A percentile compares a stretch with the other conserved stretches of the same genome.
These are phyloP conservation scores for California macrophylla DNA, from an alignment of 441 rosid genomes.

Conservation along the genomic window DNA sequence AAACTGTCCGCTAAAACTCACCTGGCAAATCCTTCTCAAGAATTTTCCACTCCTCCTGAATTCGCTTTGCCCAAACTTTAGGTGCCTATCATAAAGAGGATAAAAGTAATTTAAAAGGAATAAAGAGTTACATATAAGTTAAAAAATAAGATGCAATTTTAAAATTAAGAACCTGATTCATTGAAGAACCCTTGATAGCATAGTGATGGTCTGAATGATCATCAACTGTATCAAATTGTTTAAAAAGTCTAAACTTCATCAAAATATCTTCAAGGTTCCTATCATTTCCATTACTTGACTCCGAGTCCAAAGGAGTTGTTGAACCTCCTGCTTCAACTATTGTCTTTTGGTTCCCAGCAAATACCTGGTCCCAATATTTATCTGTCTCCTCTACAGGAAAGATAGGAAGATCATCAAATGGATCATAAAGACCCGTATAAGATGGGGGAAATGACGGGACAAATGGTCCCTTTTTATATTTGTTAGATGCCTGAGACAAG, in stretches of 20 bases:
- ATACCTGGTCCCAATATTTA: constrained; percentile 10
- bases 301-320: not conserved
- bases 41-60: constrained; percentile 82
- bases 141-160: not conserved
- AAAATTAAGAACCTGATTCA: constrained; percentile 40
- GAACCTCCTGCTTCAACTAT: not conserved
- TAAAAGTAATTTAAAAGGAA: not conserved
- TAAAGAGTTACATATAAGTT: not conserved
- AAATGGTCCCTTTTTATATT: not conserved
- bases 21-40: constrained; percentile 90
- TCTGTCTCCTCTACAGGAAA: not conserved
- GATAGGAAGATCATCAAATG: constrained; percentile 16
- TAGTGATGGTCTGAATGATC: constrained; percentile 62
- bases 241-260: constrained; percentile 45
- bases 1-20: constrained; percentile 14
- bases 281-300: constrained; percentile 21
- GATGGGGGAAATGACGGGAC: not conserved
- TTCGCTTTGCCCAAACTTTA: constrained; percentile 59
- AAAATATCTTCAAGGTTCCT: constrained; percentile 36
- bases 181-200: constrained; percentile 25
- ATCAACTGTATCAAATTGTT: constrained; percentile 64
- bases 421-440: constrained; percentile 16
- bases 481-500: not conserved
- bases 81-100: constrained; percentile 33
- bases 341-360: not conserved